phyloP scores from a whole-genome alignment of 2,329 filamentous ascomycete species.

The Sclerotiophoma versabilis region DNA sequence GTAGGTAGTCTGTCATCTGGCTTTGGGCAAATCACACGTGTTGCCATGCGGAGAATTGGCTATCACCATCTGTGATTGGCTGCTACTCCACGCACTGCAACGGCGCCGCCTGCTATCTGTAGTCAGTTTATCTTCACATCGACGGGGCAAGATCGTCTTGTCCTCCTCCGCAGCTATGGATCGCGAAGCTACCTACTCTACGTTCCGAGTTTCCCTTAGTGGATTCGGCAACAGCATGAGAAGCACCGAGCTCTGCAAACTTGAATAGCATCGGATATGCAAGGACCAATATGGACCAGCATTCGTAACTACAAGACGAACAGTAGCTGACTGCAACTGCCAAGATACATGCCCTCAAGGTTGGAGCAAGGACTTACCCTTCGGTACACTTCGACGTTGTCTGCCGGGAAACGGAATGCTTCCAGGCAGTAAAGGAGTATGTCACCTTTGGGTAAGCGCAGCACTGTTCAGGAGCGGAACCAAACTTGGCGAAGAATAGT shows the following conservation, averaged over 20 bases:
- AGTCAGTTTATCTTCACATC: background rate
- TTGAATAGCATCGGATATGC: background rate
- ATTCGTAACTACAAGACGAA: background rate
- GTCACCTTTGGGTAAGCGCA: background rate
- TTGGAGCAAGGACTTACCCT: background rate
- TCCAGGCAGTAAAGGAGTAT: background rate
- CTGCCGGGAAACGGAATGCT: background rate
- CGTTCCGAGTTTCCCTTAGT: background rate
- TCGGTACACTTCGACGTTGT: background rate
- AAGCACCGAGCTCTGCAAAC: background rate
- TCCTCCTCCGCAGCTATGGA: background rate
- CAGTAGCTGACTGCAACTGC: background rate
- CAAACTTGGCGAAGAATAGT: background rate
- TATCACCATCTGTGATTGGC: background rate
- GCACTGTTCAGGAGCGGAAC: background rate
- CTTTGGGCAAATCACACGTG: slow-evolving; percentile 7
- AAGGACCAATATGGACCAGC: background rate
- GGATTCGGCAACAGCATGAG: background rate
- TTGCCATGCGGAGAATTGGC: background rate
- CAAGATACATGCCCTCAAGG: background rate
- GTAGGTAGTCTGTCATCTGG: background rate
- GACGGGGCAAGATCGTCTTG: background rate
- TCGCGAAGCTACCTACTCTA: background rate
- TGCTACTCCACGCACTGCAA: background rate
- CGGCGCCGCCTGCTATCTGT: slow-evolving; percentile 1